phyloP scores from a whole-genome alignment of 306 rosid species.

The Rosa chinensis region DNA sequence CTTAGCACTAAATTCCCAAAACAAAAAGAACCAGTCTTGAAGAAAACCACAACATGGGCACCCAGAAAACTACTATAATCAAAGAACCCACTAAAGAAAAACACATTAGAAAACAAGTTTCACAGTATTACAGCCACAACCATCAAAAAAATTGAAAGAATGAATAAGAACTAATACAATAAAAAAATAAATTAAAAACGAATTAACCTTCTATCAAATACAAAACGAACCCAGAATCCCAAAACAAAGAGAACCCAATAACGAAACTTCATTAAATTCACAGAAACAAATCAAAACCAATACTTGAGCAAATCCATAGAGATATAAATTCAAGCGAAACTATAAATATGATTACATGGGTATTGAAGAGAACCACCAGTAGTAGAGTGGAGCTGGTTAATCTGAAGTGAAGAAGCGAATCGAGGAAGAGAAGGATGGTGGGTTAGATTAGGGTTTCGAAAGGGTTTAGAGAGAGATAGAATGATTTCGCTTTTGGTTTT shows the following conservation, averaged over 20 bases:
- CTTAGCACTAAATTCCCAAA: background rate
- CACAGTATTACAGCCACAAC: background rate
- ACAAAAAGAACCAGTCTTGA: background rate
- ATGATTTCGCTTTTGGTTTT: conserved; percentile 10
- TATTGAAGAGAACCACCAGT: background rate
- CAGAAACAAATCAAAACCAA: background rate
- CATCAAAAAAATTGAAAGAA: background rate
- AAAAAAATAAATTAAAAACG: background rate
- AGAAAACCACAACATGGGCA: background rate
- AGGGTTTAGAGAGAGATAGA: conserved; percentile 27
- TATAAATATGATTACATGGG: conserved; percentile 32
- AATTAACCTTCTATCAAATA: background rate
- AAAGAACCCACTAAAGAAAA: background rate
- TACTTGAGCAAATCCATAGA: conserved; percentile 4
- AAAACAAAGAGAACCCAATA: conserved; percentile 1
- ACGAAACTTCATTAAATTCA: background rate
- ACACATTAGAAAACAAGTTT: background rate
- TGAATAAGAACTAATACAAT: background rate
- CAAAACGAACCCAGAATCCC: conserved; percentile 9
- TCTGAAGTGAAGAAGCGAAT: conserved; percentile 10
- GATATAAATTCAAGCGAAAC: background rate
- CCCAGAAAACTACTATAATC: background rate
- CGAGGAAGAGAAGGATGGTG: background rate
- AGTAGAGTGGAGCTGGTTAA: background rate
- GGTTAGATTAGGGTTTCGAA: conserved; percentile 41